Conservation (phyloP, 2,329 filamentous ascomycete genomes). For the Zasmidium cellare region DNA sequence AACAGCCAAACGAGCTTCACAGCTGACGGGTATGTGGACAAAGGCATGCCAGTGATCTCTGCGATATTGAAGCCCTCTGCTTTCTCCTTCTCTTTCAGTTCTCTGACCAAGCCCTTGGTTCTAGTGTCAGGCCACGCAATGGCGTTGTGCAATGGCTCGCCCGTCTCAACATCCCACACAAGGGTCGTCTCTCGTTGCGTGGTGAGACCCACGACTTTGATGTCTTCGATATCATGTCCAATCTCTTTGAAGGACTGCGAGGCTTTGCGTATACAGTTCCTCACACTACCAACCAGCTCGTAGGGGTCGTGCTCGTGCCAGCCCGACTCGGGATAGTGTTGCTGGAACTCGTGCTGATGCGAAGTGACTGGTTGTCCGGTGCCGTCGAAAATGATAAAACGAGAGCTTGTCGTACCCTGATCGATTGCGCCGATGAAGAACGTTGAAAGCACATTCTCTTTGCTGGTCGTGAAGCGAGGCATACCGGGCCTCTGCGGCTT, state of each 20-base stretch:
- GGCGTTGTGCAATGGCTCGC: slow-evolving; percentile 78
- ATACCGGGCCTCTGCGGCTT: slow-evolving; percentile 26
- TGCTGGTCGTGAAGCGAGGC: slow-evolving; percentile 34
- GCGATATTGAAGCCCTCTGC: slow-evolving; percentile 62
- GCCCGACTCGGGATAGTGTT: slow-evolving; percentile 80
- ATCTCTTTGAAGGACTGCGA: slow-evolving; percentile 67
- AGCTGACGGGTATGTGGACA: slow-evolving; percentile 85
- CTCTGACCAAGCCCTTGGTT: slow-evolving; percentile 72
- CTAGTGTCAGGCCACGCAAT: slow-evolving; percentile 91
- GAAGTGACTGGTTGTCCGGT: slow-evolving; percentile 74
- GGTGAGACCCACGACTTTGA: slow-evolving; percentile 80
- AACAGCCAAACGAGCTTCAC: slow-evolving; percentile 87
- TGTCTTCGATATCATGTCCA: slow-evolving; percentile 66
- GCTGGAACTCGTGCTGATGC: slow-evolving; percentile 84
- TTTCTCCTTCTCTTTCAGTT: slow-evolving; percentile 67
- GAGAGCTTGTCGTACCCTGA: slow-evolving; percentile 84
- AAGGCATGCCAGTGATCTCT: slow-evolving; percentile 73
- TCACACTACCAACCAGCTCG: slow-evolving; percentile 72
- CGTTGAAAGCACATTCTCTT: slow-evolving; percentile 35
- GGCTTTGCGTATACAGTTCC: slow-evolving; percentile 76
- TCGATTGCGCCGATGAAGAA: slow-evolving; percentile 84
- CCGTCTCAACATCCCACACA: slow-evolving; percentile 79
- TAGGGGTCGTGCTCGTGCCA: slow-evolving; percentile 89
- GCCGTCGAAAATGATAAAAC: slow-evolving; percentile 87
- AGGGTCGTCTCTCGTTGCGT: slow-evolving; percentile 88